phyloP scores from a whole-genome alignment of 768 basidiomycete species.

The Atractiella rhizophila region DNA sequence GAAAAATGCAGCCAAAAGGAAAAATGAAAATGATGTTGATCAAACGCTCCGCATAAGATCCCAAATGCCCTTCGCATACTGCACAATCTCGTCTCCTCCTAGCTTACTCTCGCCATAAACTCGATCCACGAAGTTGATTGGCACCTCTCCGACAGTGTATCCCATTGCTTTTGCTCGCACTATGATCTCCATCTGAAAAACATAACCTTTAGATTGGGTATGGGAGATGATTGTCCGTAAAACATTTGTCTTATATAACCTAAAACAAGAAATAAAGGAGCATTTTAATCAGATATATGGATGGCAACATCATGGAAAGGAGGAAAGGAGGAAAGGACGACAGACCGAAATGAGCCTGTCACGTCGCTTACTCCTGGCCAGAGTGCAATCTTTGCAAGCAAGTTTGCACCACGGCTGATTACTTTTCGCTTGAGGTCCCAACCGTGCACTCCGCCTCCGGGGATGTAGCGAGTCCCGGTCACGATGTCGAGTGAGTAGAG shows the following conservation, averaged over 20 bases:
- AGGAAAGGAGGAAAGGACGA: slow-evolving; percentile 5
- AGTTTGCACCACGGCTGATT: slow-evolving; percentile 69
- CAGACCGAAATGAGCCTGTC: slow-evolving; percentile 53
- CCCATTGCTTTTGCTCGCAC: slow-evolving; percentile 61
- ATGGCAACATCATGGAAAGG: neutral
- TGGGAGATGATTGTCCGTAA: slow-evolving; percentile 58
- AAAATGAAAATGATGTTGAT: no score
- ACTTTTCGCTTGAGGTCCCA: slow-evolving; percentile 80
- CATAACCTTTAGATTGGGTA: slow-evolving; percentile 68
- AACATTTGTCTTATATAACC: slow-evolving; percentile 55
- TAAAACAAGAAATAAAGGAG: neutral
- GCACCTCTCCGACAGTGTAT: slow-evolving; percentile 67
- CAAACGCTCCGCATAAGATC: no score
- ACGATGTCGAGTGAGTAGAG: slow-evolving; percentile 76
- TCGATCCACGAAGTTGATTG: slow-evolving; percentile 82
- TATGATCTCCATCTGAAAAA: slow-evolving; percentile 98
- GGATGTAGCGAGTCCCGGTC: slow-evolving; percentile 67
- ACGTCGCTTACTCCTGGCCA: slow-evolving; percentile 68
- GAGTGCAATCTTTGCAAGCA: slow-evolving; percentile 59
- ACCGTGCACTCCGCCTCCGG: slow-evolving; percentile 59
- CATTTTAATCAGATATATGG: no score
- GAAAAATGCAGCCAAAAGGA: no score
- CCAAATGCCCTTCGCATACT: slow-evolving; percentile 67
- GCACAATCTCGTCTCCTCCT: slow-evolving; percentile 62
- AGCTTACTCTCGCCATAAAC: slow-evolving; percentile 85